Evolutionary conservation across 2,329 filamentous ascomycete species (phyloP).

Genomic region (Immersiporthe knoxdaviesiana): DNA sequence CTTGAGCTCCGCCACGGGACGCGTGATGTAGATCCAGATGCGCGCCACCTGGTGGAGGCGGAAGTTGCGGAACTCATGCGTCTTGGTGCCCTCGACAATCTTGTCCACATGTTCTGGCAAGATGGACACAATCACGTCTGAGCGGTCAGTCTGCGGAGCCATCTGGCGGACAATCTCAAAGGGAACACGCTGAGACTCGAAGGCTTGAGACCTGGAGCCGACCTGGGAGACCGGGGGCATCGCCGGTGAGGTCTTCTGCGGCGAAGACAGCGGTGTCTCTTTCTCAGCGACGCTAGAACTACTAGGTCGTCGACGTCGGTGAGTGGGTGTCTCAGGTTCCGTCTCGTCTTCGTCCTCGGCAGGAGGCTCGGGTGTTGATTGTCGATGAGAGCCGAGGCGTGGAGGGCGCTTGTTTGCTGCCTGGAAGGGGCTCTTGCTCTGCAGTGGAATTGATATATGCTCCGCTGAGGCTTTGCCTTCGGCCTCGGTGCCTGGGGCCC

Average conservation of each 20-base stretch:
- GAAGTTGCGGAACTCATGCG: conserved; percentile 61
- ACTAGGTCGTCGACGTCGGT: conserved; percentile 19
- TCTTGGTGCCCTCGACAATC: conserved; percentile 53
- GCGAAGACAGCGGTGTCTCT: conserved; percentile 31
- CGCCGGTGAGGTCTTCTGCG: conserved; percentile 29
- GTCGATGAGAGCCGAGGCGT: conserved; percentile 1
- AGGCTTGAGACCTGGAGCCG: conserved; percentile 40
- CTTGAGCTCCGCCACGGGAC: conserved; percentile 50
- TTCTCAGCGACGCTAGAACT: conserved; percentile 26
- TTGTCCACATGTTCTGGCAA: conserved; percentile 49
- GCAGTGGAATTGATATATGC: background rate
- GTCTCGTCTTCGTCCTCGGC: conserved; percentile 20
- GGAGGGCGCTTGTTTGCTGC: background rate
- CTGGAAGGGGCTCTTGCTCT: background rate
- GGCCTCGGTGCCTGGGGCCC: background rate
- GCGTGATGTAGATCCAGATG: conserved; percentile 65
- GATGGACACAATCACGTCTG: conserved; percentile 59
- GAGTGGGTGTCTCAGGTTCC: conserved; percentile 27
- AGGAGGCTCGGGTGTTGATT: conserved; percentile 16
- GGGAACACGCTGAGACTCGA: conserved; percentile 57
- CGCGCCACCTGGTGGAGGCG: conserved; percentile 59
- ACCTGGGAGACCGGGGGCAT: conserved; percentile 32
- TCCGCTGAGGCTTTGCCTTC: background rate
- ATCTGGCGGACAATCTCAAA: conserved; percentile 52
- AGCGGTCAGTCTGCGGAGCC: conserved; percentile 51